A percentile compares a stretch with the other conserved stretches of the same genome.
phyloP scores from a whole-genome alignment of 495 filamentous ascomycete species.

The Penicillium coffeae region DNA sequence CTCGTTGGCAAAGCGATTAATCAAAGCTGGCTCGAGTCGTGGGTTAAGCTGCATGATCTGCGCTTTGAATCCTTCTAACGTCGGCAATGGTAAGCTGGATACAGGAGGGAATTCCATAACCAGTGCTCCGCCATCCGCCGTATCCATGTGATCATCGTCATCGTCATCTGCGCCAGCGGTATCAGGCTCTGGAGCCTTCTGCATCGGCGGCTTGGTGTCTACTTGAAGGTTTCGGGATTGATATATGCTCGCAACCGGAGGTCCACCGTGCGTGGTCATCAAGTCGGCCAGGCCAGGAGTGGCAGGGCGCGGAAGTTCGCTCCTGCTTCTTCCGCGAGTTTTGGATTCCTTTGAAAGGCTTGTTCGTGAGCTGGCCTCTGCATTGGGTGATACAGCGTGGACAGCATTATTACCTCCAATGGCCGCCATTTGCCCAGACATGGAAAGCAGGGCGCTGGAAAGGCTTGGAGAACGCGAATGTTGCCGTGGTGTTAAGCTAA shows the following conservation, averaged over 20 bases:
- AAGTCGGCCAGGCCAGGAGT: slow-evolving; percentile 40
- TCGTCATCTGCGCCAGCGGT: slow-evolving; percentile 41
- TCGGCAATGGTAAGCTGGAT: slow-evolving; percentile 60
- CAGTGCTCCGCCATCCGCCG: slow-evolving; percentile 38
- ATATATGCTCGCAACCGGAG: slow-evolving; percentile 42
- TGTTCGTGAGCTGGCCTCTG: slow-evolving; percentile 48
- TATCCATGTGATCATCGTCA: slow-evolving; percentile 35
- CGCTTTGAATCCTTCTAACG: slow-evolving; percentile 68
- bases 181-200: slow-evolving; percentile 10
- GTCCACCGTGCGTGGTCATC: slow-evolving; percentile 47
- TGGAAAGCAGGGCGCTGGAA: slow-evolving; percentile 60
- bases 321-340: slow-evolving; percentile 67
- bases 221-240: slow-evolving; percentile 27
- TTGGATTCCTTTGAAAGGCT: slow-evolving; percentile 41
- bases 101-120: slow-evolving; percentile 47
- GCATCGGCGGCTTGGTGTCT: slow-evolving; percentile 1
- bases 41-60: slow-evolving; percentile 75
- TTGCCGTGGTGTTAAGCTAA: slow-evolving; percentile 49
- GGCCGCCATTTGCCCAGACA: slow-evolving; percentile 57
- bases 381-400: slow-evolving; percentile 40
- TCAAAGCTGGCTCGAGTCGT: slow-evolving; percentile 59
- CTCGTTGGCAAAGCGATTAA: slow-evolving; percentile 80
- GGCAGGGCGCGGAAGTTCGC: slow-evolving; percentile 58
- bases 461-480: slow-evolving; percentile 57
- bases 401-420: slow-evolving; percentile 62